Base-by-base conservation (phyloP, 805 yeast species). In the Soucietia sequanensis region DNA sequence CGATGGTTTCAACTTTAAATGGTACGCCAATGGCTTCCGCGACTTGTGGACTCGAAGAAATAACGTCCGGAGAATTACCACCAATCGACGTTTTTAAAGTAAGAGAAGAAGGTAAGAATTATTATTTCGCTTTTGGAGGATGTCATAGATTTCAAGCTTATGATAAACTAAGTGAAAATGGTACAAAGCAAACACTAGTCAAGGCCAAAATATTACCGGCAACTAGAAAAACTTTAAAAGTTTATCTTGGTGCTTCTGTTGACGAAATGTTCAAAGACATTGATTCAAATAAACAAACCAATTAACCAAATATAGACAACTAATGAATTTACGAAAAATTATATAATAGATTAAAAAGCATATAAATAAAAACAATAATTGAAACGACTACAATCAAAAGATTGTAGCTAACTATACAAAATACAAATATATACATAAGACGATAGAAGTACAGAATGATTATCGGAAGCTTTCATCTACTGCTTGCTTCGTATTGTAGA, bases 141-240 rank as follows among this genome's bases (percentile, higher is more conserved):
- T 87, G 96, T 53, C 96, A 87, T 53, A 60, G 96, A 42, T 82
- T 87, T 46, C 95, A 87, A 56, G 95, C 95, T 0, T 88, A 88
- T 52, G 93, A 86, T 38, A 61, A 71, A 25, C 38, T 58, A 17
- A 69, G 65, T 26, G 72, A 70, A 20, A 34, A 35, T 5, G 52
- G 47, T 1, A 33, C 44, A 4, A 31, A 42, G 11, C 65, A 60
- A 18, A 54, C 61, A 0, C 47, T 72, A 62, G 95, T 88, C 7
- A 80, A 74, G 49, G 81, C 88, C 56, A 81, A 81, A 44, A 51
- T 87, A 6, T 58, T 85, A 21, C 95, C 95, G 1, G 82, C 87
- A 5, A 85, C 95, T 0, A 76, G 78, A 41, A 68, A 72, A 17
- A 89, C 84, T 40, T 58, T 87, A 37, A 70, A 62, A 43, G 57